Base-by-base conservation (phyloP, 2,329 filamentous ascomycete genomes). In the Nemania serpens region DNA sequence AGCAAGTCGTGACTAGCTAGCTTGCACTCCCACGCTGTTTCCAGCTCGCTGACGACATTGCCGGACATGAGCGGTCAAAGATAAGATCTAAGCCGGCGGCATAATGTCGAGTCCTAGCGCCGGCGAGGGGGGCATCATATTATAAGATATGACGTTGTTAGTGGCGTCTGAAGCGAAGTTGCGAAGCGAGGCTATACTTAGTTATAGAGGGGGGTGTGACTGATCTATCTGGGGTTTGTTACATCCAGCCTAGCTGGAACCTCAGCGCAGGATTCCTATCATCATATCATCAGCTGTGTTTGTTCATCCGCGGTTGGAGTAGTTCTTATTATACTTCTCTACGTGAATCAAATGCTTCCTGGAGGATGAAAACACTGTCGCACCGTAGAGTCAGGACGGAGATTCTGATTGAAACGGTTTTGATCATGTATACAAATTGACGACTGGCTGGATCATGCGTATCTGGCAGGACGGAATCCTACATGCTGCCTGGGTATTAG, bases 401-500 rank as follows among this genome's bases (percentile, higher is more conserved):
- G 13, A 25, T 12, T 3, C 15, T 4, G 20, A 37, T 49, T 22
- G 45, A 41, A 37, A n/a, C 41, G 34, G 43, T 3, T 17, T 29
- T 29, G 25, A 7, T 4, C 25, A 29, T 3, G 25, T 29, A 29
- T 29, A 29, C 25, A 29, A 18, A 47, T 42, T 52, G 29, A 46
- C 29, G 41, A 25, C 46, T 20, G 17, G 42, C 13, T 25, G 45
- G 43, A 33, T 46, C 29, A 48, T 22, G 55, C 55, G 45, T 51
- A 55, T 62, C 46, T 42, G 51, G 51, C 18, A 12, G 29, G 17
- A 51, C 34, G 13, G 39, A 50, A 52, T 62, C 59, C 59, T 58
- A 11, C 25, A 55, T 58, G 59, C 50, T 37, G 15, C 43, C 18
- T 49, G 6, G 12, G 5, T 29, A 33, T 55, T 61, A 62, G 59